Percentiles rank a stretch among this genome's conserved stretches.
phyloP scores from a whole-genome alignment of 2,329 filamentous ascomycete species.

The Sporothrix mexicana region DNA sequence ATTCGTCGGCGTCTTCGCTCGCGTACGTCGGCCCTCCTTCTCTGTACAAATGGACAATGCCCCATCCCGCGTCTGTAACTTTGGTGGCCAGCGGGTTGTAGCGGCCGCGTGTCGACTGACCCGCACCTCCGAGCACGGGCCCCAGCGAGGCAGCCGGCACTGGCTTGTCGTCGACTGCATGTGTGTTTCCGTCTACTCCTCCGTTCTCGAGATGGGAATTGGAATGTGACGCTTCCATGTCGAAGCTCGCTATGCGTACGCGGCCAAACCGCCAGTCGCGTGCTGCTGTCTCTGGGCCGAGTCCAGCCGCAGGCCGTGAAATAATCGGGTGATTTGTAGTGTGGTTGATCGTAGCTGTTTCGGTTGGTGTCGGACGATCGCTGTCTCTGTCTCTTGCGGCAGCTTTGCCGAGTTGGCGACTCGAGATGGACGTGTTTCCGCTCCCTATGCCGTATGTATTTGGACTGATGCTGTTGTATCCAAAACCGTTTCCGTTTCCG shows the following conservation, averaged over 20 bases:
- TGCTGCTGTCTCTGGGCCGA: conserved; percentile 56
- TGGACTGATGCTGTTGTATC: not conserved
- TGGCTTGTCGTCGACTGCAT: conserved; percentile 35
- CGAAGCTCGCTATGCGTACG: conserved; percentile 81
- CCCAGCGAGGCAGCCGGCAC: conserved; percentile 52
- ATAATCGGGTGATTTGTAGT: not conserved
- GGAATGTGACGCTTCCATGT: conserved; percentile 57
- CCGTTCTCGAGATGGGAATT: not conserved
- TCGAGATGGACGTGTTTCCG: not conserved
- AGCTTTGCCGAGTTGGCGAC: not conserved
- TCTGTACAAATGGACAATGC: conserved; percentile 90
- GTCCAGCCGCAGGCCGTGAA: conserved; percentile 45
- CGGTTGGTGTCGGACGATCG: not conserved
- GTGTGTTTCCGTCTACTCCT: conserved; percentile 36
- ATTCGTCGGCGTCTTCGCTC: conserved; percentile 37
- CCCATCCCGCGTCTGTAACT: conserved; percentile 84
- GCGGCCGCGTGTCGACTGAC: conserved; percentile 80
- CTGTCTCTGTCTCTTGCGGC: not conserved
- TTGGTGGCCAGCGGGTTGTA: conserved; percentile 74
- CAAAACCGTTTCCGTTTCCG: conserved; percentile 26
- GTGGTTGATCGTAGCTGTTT: not conserved
- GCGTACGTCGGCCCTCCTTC: conserved; percentile 60
- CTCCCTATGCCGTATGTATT: not conserved
- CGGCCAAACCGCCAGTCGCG: conserved; percentile 81
- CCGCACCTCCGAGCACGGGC: conserved; percentile 62